Evolutionary conservation across 805 yeast species (phyloP), one percentile per base, ranked within the genome.

Genomic region (Saccharomyces mikatae): DNA sequence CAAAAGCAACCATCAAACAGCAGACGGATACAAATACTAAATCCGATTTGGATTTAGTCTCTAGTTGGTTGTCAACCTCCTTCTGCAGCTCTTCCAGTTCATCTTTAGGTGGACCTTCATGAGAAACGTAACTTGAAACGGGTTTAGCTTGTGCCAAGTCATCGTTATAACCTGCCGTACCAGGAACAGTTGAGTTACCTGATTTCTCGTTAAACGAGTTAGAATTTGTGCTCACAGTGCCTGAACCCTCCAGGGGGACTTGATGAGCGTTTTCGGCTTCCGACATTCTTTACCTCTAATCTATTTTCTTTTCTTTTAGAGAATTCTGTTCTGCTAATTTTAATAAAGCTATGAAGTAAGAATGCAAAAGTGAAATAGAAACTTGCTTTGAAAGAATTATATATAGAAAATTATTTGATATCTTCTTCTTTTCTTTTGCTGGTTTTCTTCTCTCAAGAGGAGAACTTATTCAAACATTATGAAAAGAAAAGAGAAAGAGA

Each of bases 1-100:
- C 89, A 59, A 85, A 85, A 32, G 89, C 87, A 59, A 85, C 80
- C 69, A 71, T 63, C 13, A 66, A 44, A 66, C 75, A 71, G 27
- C 67, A 63, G n/a, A 62, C 46, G 24, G 64, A 65, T 6, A 71
- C 68, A 11, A 60, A 52, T 10, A 66, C 24, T 51, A 67, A 67
- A 21, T 66, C 72, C 9, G 65, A 60, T 27, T 60, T 60, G 22
- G 67, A 62, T 54, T 66, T 67, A 0, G 58, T 56, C 54, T 66
- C 46, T n/a, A 50, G 60, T 10, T 54, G 56, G n/a, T 32, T 41
- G 13, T 53, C 56, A 13, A 54, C 56, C 31, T 58, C 62, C 14
- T 48, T 54, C 41, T 55, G 52, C 41, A 54, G 44, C 26, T 52
- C 51, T 24, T 56, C 53, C 50, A 56, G 46, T 24, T 56, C 59